Conservation (phyloP, 2,329 filamentous ascomycete genomes). For the Fusarium anguioides region DNA sequence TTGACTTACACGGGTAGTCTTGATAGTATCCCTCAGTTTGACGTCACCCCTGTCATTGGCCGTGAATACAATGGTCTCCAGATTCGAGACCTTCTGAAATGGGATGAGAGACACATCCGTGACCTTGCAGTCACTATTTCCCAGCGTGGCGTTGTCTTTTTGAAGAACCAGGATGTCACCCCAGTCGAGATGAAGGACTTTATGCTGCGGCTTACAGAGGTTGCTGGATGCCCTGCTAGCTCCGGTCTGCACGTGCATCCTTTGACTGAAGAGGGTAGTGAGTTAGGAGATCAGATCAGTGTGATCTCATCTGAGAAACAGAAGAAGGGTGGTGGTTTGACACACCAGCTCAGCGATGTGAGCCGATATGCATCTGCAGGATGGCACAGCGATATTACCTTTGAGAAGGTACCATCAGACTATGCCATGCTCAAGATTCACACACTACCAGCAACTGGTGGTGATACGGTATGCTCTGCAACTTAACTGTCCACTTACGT, state of each 20-base stretch:
- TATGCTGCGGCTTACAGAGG: slow-evolving; percentile 50
- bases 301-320: slow-evolving; percentile 67
- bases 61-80: slow-evolving; percentile 58
- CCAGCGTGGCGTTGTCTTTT: slow-evolving; percentile 53
- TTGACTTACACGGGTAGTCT: slow-evolving; percentile 56
- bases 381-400: slow-evolving; percentile 67
- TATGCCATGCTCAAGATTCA: slow-evolving; percentile 70
- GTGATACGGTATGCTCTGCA: slow-evolving; percentile 59
- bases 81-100: slow-evolving; percentile 49
- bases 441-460: slow-evolving; percentile 65
- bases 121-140: slow-evolving; percentile 65
- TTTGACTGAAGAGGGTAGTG: slow-evolving; percentile 62
- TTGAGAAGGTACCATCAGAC: slow-evolving; percentile 69
- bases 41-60: slow-evolving; percentile 62
- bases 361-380: slow-evolving; percentile 58
- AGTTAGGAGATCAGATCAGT: slow-evolving; percentile 66
- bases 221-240: slow-evolving; percentile 54
- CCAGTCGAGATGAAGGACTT: slow-evolving; percentile 53
- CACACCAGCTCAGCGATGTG: slow-evolving; percentile 62
- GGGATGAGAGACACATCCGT: slow-evolving; percentile 60
- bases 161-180: slow-evolving; percentile 52
- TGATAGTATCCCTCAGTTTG: slow-evolving; percentile 52
- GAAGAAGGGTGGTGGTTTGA: slow-evolving; percentile 64
- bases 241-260: slow-evolving; percentile 67
- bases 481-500: background rate